These are phyloP conservation scores for Fusarium graminum DNA, from an alignment of 2,329 filamentous ascomycete species.

Conservation along the genomic window DNA sequence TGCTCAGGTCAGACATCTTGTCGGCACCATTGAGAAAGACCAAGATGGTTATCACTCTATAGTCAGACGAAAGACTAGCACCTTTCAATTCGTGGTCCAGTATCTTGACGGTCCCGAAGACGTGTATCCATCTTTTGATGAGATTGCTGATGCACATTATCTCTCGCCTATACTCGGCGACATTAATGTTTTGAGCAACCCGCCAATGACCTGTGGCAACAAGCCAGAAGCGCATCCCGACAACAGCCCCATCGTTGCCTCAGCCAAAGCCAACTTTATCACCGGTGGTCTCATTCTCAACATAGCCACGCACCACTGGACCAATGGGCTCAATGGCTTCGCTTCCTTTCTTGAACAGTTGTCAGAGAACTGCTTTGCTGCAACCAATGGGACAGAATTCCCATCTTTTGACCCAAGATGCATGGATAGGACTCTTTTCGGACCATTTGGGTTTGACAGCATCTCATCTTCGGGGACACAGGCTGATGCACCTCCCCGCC, in stretches of 20 bases:
- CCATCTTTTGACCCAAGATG: conserved; percentile 54
- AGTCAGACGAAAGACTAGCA: conserved; percentile 53
- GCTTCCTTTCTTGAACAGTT: conserved; percentile 54
- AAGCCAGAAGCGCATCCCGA: conserved; percentile 55
- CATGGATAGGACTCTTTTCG: conserved; percentile 54
- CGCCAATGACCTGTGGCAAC: conserved; percentile 55
- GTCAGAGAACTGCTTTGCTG: conserved; percentile 58
- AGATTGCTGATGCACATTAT: conserved; percentile 56
- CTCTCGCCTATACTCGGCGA: conserved; percentile 52
- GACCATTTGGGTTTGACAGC: conserved; percentile 14
- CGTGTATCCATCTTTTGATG: conserved; percentile 54
- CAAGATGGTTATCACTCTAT: conserved; percentile 54
- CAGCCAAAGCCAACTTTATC: conserved; percentile 58
- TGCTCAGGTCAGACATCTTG: conserved; percentile 55
- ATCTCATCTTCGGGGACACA: conserved; percentile 1
- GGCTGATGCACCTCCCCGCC: conserved; percentile 20
- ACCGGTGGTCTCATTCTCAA: conserved; percentile 57
- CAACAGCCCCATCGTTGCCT: conserved; percentile 51
- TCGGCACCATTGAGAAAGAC: conserved; percentile 57
- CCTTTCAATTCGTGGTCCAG: conserved; percentile 54
- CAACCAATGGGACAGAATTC: conserved; percentile 48
- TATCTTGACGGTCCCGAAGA: conserved; percentile 54
- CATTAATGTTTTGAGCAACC: conserved; percentile 51
- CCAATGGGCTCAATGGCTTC: conserved; percentile 58
- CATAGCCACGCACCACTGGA: conserved; percentile 58